These are phyloP conservation scores for Cynara cardunculus DNA, from an alignment of 129 eudicot species.

Conservation along the genomic window DNA sequence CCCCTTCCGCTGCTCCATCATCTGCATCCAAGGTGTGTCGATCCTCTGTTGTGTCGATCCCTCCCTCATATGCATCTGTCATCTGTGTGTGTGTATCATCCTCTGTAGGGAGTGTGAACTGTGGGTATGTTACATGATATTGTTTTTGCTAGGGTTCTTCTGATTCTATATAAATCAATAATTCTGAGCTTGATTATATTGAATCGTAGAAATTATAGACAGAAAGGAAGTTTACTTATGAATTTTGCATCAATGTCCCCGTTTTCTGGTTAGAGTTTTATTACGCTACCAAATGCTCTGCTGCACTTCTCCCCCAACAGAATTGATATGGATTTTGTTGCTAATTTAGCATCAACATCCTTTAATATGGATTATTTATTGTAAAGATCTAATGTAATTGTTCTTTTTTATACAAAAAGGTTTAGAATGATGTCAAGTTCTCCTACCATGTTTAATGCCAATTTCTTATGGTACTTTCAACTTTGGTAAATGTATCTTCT, in stretches of 20 bases:
- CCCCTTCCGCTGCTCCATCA: not conserved
- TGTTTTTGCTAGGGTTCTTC: not conserved
- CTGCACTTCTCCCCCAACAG: not conserved
- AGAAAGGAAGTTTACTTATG: slow-evolving; percentile 18
- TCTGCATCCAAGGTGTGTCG: slow-evolving; percentile 12
- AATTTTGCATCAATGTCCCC: slow-evolving; percentile 10
- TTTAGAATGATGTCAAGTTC: not conserved
- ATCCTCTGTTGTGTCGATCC: slow-evolving; percentile 6
- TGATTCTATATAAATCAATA: not conserved
- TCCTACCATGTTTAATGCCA: not conserved
- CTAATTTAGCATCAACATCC: slow-evolving; percentile 12
- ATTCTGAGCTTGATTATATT: slow-evolving; percentile 6
- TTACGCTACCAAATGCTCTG: not conserved
- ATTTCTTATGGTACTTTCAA: not conserved
- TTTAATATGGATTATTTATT: slow-evolving; percentile 5
- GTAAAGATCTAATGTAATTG: not conserved
- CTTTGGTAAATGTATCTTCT: slow-evolving; percentile 4
- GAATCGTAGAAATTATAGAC: not conserved
- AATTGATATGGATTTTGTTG: slow-evolving; percentile 19
- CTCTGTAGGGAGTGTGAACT: not conserved
- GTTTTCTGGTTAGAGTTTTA: not conserved
- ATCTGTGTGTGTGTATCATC: not conserved
- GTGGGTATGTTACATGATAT: slow-evolving; percentile 16
- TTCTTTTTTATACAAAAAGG: not conserved
- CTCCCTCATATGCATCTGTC: not conserved